Base-by-base conservation (phyloP, 1,284 basidiomycete genomes). In the Sporisorium iseilematis-ciliati region DNA sequence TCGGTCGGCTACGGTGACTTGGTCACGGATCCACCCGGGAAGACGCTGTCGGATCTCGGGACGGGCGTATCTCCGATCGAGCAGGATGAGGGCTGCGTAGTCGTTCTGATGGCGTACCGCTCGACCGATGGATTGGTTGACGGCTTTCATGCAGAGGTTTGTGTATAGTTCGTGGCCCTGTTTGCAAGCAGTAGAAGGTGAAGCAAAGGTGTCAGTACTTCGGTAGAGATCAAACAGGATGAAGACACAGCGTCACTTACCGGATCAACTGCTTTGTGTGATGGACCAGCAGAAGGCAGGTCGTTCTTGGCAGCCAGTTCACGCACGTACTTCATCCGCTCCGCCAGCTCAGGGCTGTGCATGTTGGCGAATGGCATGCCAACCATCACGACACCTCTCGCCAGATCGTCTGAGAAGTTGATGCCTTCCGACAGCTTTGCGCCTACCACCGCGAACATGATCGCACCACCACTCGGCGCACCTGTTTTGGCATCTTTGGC, bases 361-460 rank as follows among this genome's bases (percentile, higher is more conserved):
- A 93, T 88, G 84, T 97, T 97, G 8, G 96, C 92, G 83, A 95
- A 99, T 0, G 96, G 96, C 29, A 99, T 89, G 2, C 97, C 97
- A 12, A 85, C 89, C 83, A 98, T 90, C 52, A 97, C 88, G 29
- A 97, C 94, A 16, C 92, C 92, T 45, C 94, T 91, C 1, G 94
- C 93, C 3, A 97, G 89, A 42, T 93, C 89, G 85, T 84, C 82
- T 5, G 93, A 90, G 85, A 99, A 99, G 86, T 99, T 99, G 78
- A 99, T 90, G 2, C 96, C 96, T 86, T 99, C 96, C 0, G 94
- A 97, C 14, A 99, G 89, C 85, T 98, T 99, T 21, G 95, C 96
- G 10, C 96, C 95, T 23, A 99, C 92, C 2, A 99, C 96, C 1
- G 96, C 96, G 66, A 99, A 85, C 56, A 85, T 71, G 42, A 87